These are phyloP conservation scores for Inosperma sp. DNA, from an alignment of 768 basidiomycete species.

Conservation along the genomic window DNA sequence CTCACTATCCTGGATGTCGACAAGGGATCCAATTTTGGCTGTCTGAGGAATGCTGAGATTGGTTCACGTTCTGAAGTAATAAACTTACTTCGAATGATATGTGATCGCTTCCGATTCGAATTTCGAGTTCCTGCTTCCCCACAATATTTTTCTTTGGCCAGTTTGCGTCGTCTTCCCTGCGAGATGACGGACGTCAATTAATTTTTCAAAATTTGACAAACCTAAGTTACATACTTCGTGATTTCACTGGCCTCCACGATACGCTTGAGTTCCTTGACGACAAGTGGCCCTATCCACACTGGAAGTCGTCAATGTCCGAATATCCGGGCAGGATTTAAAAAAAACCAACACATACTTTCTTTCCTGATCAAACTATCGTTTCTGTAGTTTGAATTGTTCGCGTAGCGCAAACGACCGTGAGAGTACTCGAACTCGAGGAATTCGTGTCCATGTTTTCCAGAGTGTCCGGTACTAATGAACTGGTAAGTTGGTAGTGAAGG, in stretches of 20 bases:
- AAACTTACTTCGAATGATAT: conserved; percentile 90
- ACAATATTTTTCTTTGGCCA: conserved; percentile 99
- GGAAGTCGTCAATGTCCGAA: conserved; percentile 10
- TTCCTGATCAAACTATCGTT: conserved; percentile 97
- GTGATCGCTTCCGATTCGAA: conserved; percentile 89
- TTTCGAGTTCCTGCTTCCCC: conserved; percentile 97
- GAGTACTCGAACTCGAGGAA: conserved; percentile 99
- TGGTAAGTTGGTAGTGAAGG: conserved; percentile 7
- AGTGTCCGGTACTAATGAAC: conserved; percentile 85
- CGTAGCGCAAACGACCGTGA: conserved; percentile 93
- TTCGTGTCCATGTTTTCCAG: conserved; percentile 95
- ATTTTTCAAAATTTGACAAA: background rate
- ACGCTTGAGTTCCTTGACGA: conserved; percentile 91
- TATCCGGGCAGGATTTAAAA: too few species aligned
- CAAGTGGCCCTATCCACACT: conserved; percentile 95
- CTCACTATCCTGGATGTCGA: conserved; percentile 94
- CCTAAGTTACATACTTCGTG: conserved; percentile 62
- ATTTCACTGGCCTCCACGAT: conserved; percentile 93
- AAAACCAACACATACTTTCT: too few species aligned
- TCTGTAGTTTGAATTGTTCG: conserved; percentile 98
- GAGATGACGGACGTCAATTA: background rate
- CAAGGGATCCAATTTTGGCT: conserved; percentile 94
- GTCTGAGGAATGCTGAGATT: conserved; percentile 50
- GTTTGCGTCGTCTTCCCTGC: conserved; percentile 94
- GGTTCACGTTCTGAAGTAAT: too few species aligned